phyloP scores from a whole-genome alignment of 345 rosid species.

The Citrus hindsii region DNA sequence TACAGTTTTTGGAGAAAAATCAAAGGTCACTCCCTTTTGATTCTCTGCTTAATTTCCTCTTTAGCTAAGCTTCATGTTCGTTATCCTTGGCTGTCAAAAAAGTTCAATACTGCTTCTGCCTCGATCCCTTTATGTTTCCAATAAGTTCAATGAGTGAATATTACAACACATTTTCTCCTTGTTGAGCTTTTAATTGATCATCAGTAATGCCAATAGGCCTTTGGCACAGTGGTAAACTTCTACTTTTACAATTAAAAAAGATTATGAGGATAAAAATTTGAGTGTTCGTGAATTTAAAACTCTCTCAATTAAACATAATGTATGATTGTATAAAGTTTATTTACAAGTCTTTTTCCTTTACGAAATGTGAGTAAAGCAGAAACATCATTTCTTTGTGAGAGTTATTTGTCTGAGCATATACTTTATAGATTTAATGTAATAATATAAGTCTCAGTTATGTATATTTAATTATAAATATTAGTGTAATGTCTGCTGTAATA shows the following conservation, averaged over 20 bases:
- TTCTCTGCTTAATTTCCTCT: not conserved
- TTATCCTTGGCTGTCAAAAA: not conserved
- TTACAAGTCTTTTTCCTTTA: accelerated
- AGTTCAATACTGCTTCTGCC: not conserved
- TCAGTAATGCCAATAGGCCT: accelerated
- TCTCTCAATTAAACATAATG: too few relatives aligned
- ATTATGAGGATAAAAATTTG: accelerated
- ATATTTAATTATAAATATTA: too few relatives aligned
- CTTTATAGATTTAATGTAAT: accelerated
- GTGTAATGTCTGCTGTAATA: accelerated
- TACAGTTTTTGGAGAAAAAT: not conserved
- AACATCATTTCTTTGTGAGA: accelerated
- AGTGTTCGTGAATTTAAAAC: accelerated
- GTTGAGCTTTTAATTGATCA: not conserved
- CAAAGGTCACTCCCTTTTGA: not conserved
- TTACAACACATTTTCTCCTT: not conserved
- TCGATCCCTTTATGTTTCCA: not conserved
- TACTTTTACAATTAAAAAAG: accelerated
- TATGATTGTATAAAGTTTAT: accelerated
- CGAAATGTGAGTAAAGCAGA: accelerated
- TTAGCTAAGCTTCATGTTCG: not conserved
- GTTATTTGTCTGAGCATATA: too few relatives aligned
- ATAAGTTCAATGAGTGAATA: not conserved
- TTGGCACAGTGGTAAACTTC: accelerated
- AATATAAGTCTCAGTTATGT: accelerated